Evolutionary conservation across 768 basidiomycete genomes (phyloP), one percentile per base, ranked within the genome.

Genomic region (Gloeostereum incarnatum): DNA sequence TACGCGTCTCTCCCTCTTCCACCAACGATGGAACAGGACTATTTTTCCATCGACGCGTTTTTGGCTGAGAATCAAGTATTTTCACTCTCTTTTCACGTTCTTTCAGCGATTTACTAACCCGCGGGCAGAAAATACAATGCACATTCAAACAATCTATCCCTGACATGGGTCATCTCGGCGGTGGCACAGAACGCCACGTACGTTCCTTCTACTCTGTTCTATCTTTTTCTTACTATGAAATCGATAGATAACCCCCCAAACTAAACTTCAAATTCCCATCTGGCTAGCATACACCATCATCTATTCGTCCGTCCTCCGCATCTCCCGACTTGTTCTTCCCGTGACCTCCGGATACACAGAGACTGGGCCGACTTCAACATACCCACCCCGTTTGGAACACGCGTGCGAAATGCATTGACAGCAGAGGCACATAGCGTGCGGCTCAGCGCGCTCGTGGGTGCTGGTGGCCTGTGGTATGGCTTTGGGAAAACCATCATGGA

Each of bases 21-120:
- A n/a, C n/a, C n/a, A n/a, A n/a, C n/a, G 46, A 93, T 92, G 90
- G 87, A 93, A 42, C 69, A 81, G 51, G 89, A 93, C 56, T 97
- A 97, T 57, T 94, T 86, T 58, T 91, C 87, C 0, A 74, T 94
- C 38, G 87, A 92, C 41, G 75, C 87, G 4, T 94, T 97, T 48
- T 73, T 94, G 18, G 85, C 90, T 11, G 89, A 91, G 52, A 93
- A 93, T 53, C 89, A 91, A 69, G 87, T 79, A 47, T 26, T 57
- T 32, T 38, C 26, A 14, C 18, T 26, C 22, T 14, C 2, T 13
- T 21, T 23, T 38, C 18, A 14, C 38, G 23, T 21, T 7, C 24
- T 18, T 20, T 19, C 19, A 26, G 31, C 20, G 1, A 14, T 36
- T 18, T 6, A n/a, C 35, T 36, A 13, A 36, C 24, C 26, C 13